Evolutionary conservation across 495 filamentous ascomycete species (phyloP).

Genomic region (Polyplosphaeria fusca): DNA sequence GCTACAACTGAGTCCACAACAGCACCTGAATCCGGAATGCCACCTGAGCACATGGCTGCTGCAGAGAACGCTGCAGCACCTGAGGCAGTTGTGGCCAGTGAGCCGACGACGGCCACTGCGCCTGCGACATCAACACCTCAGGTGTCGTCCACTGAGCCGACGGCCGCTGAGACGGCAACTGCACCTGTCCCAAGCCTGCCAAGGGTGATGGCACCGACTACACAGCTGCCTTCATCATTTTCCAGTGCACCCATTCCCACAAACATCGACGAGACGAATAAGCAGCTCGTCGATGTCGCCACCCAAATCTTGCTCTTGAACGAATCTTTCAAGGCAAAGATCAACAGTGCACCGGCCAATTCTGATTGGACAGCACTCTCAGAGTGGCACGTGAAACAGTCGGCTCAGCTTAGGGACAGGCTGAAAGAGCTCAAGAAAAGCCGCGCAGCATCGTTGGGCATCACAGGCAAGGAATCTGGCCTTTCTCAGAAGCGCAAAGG

Average conservation of each 20-base stretch:
- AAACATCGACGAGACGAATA: background rate
- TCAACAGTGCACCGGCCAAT: constrained; percentile 1
- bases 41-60: too few species aligned
- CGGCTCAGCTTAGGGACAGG: background rate
- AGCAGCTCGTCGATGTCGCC: background rate
- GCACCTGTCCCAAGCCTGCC: background rate
- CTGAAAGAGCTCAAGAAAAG: constrained; percentile 5
- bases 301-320: constrained; percentile 11
- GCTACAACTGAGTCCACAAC: too few species aligned
- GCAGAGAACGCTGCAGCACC: too few species aligned
- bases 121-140: too few species aligned
- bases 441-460: background rate
- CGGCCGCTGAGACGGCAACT: background rate
- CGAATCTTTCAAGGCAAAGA: constrained; percentile 7
- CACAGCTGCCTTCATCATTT: background rate
- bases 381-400: constrained; percentile 16
- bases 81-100: too few species aligned
- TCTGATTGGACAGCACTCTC: constrained; percentile 22
- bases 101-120: too few species aligned
- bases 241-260: background rate
- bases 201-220: constrained; percentile 1
- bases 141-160: background rate
- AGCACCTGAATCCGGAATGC: too few species aligned
- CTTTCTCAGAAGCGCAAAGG: constrained; percentile 19
- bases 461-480: constrained; percentile 18